phyloP scores from a whole-genome alignment of 495 filamentous ascomycete species.

The Neurospora pannonica region DNA sequence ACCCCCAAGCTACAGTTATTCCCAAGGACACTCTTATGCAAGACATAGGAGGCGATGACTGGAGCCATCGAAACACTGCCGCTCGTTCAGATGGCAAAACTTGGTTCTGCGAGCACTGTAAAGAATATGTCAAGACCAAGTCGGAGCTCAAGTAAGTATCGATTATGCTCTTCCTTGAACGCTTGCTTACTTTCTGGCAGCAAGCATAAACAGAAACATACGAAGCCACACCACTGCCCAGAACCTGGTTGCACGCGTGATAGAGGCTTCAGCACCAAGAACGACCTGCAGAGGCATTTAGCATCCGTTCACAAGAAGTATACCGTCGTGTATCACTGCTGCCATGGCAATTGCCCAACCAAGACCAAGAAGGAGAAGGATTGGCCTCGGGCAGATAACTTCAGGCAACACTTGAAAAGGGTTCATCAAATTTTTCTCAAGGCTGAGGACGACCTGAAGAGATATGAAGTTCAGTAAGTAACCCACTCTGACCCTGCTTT shows the following conservation, averaged over 20 bases:
- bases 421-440: slow-evolving; percentile 44
- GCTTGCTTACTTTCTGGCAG: slow-evolving; percentile 30
- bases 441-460: slow-evolving; percentile 38
- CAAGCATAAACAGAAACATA: slow-evolving; percentile 74
- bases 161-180: neutral
- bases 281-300: slow-evolving; percentile 69
- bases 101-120: slow-evolving; percentile 25
- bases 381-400: slow-evolving; percentile 90
- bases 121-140: slow-evolving; percentile 31
- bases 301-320: slow-evolving; percentile 55
- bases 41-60: neutral
- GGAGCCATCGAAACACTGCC: neutral
- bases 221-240: slow-evolving; percentile 61
- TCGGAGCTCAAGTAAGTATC: slow-evolving; percentile 40
- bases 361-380: slow-evolving; percentile 54
- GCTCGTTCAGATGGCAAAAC: slow-evolving; percentile 10
- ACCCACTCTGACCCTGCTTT: neutral
- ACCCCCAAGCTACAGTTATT: neutral
- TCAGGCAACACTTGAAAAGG: slow-evolving; percentile 73
- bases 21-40: neutral
- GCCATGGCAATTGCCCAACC: slow-evolving; percentile 44
- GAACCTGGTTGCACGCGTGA: slow-evolving; percentile 47
- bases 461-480: slow-evolving; percentile 46
- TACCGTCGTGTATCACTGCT: slow-evolving; percentile 59
- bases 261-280: slow-evolving; percentile 70